A percentile compares a stretch with the other conserved stretches of the same genome.
Conservation (phyloP, 2,329 filamentous ascomycete genomes). For the Colletotrichum karsti region DNA sequence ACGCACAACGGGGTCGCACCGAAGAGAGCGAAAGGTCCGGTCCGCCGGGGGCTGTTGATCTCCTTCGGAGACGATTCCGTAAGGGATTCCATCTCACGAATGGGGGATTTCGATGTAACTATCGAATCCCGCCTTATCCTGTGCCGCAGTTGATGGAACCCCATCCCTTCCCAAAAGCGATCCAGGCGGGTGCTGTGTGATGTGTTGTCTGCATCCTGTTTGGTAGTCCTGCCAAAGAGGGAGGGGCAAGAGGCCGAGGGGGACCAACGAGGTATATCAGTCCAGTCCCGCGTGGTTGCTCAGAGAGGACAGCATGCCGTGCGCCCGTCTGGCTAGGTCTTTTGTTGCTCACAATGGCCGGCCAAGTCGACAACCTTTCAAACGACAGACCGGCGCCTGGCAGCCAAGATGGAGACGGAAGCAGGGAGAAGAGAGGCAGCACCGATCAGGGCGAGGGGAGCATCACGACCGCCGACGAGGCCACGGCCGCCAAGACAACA, state of each 20-base stretch:
- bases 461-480: conserved; percentile 1
- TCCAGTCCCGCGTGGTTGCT: not conserved
- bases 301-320: not conserved
- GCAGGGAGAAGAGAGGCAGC: not conserved
- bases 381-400: not conserved
- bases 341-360: not conserved
- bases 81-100: not conserved
- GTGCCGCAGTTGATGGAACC: not conserved
- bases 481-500: not conserved
- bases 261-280: not conserved
- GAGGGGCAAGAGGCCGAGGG: not conserved
- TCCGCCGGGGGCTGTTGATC: not conserved
- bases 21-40: not conserved
- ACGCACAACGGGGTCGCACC: not conserved
- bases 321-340: not conserved
- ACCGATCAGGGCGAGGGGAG: conserved; percentile 3
- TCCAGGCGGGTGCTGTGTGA: not conserved
- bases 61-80: not conserved
- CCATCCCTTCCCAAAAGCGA: not conserved
- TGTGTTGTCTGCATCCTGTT: not conserved
- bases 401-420: not conserved
- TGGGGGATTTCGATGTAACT: not conserved
- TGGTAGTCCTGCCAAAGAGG: not conserved
- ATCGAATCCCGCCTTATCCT: not conserved
- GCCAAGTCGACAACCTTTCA: not conserved